Evolutionary conservation across 2,329 filamentous ascomycete genomes (phyloP), one percentile per base, ranked within the genome.

Genomic region (Neophaeococcomyces aloes): DNA sequence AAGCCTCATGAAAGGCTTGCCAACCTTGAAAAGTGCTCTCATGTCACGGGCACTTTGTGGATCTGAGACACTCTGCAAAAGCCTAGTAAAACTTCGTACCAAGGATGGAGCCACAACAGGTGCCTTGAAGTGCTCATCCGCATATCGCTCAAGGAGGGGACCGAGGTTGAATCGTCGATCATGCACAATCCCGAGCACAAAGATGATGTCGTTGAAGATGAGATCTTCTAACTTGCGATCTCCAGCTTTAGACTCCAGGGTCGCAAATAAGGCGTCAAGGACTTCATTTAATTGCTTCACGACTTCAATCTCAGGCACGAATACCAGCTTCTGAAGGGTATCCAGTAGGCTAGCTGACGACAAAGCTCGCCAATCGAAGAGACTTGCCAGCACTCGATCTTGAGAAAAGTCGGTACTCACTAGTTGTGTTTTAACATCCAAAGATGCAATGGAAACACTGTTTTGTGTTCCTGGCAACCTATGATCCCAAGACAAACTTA

Each of bases 321-420:
- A 96, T 15, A 88, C 80, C 38, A 96, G 76, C 53, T 88, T 81
- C 59, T 83, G 83, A 32, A 98, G 67, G 1, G 94, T 68, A 18
- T 78, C 72, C 1, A 84, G 71, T 1, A 96, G 71, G 29, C 88
- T 79, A 21, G 80, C 78, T 35, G 79, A 74, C 0, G 80, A 71
- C 31, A 81, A 73, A 10, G 89, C 82, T 57, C 79, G 86, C 91
- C 91, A 96, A 54, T 81, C 85, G 27, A 96, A 65, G 19, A 98
- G 69, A 13, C 86, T 83, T 14, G 95, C 68, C 8, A 98, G 75
- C 13, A 83, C 78, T 44, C 88, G 82, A 59, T 98, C 88, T 59
- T 98, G 91, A 0, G 89, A 95, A 59, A 94, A 94, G 47, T 81
- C 78, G 0, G 91, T 98, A 65, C 91, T 96, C 71, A 88, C 95